These are phyloP conservation scores for Flueggea neowawraea DNA, from an alignment of 441 rosid species.

Conservation along the genomic window DNA sequence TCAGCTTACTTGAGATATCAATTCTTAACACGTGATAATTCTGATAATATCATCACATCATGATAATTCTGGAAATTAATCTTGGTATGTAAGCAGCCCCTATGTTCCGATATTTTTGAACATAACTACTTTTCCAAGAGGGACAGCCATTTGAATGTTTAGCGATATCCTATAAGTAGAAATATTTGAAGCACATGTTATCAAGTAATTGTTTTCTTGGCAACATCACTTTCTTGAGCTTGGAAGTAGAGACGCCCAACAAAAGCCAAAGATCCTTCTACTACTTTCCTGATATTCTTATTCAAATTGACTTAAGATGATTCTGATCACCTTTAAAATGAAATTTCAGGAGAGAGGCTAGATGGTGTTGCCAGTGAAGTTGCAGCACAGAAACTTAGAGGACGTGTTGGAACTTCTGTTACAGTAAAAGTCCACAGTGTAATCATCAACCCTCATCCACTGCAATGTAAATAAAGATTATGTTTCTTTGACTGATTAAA, in stretches of 20 bases:
- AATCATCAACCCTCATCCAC: slow-evolving; percentile 18
- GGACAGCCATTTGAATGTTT: no score
- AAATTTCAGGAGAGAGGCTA: slow-evolving; percentile 58
- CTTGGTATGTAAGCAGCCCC: no score
- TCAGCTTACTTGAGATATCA: no score
- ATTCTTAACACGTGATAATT: no score
- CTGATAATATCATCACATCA: no score
- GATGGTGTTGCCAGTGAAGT: slow-evolving; percentile 70
- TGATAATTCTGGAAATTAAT: no score
- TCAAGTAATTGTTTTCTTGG: no score
- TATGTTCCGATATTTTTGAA: no score
- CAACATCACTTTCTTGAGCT: no score
- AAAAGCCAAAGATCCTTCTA: neutral
- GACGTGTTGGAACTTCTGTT: slow-evolving; percentile 77
- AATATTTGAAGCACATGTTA: no score
- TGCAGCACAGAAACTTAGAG: slow-evolving; percentile 89
- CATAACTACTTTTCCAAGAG: no score
- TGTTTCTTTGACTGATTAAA: neutral
- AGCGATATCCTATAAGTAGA: no score
- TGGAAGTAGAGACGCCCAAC: neutral
- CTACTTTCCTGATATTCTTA: neutral
- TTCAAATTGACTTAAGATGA: neutral
- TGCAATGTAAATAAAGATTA: neutral
- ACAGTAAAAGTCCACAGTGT: slow-evolving; percentile 69
- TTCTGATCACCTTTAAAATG: slow-evolving; percentile 5